Conservation (phyloP, 257 asterid genomes). For the Striga asiatica region DNA sequence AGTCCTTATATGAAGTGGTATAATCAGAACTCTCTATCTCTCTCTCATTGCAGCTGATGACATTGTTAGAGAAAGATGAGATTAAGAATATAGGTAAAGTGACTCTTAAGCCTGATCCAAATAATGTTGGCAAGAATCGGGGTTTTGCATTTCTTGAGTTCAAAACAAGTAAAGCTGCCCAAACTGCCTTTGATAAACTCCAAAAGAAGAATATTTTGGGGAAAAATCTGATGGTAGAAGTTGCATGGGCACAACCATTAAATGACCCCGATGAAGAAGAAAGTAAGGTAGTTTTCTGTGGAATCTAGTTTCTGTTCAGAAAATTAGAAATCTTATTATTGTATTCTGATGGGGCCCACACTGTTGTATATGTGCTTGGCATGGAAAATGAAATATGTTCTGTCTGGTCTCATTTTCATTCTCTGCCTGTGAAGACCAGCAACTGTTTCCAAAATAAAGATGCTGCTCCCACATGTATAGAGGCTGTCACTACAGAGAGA, state of each 20-base stretch:
- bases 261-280: conserved; percentile 54
- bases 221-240: conserved; percentile 30
- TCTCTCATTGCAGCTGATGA: conserved; percentile 30
- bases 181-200: conserved; percentile 49
- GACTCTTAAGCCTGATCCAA: conserved; percentile 42
- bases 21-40: conserved; percentile 13
- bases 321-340: neutral
- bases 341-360: neutral
- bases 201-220: conserved; percentile 41
- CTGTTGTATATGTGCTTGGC: conserved; percentile 13
- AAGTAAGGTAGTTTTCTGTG: conserved; percentile 46
- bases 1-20: conserved; percentile 14
- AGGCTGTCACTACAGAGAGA: conserved; percentile 34
- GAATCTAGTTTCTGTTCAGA: conserved; percentile 8
- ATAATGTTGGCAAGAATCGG: conserved; percentile 41
- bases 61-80: conserved; percentile 39
- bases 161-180: conserved; percentile 58
- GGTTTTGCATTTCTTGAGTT: conserved; percentile 72
- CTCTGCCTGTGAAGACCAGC: neutral
- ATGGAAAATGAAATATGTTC: neutral
- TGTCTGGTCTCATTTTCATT: neutral
- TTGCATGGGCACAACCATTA: conserved; percentile 72
- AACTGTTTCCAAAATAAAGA: conserved; percentile 39
- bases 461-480: conserved; percentile 60
- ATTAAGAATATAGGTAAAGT: conserved; percentile 52